phyloP scores from a whole-genome alignment of 305 asterid genomes.

The Rubia peregrina region DNA sequence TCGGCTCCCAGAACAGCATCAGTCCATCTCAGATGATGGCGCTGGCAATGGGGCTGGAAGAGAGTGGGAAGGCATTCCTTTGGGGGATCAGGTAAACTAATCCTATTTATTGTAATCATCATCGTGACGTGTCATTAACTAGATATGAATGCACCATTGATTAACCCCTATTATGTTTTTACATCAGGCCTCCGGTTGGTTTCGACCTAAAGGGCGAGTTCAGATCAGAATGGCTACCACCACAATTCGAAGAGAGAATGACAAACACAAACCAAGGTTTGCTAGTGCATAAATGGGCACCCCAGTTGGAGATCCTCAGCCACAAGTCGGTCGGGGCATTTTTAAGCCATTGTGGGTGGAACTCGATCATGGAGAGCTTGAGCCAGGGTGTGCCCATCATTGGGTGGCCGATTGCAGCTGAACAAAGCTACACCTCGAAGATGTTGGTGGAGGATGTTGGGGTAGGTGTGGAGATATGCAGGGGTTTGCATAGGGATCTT shows the following conservation, averaged over 20 bases:
- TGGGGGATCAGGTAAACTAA: constrained; percentile 36
- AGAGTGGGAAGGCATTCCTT: constrained; percentile 45
- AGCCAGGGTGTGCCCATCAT: constrained; percentile 86
- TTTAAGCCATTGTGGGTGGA: constrained; percentile 89
- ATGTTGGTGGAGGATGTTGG: constrained; percentile 75
- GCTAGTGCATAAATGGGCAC: constrained; percentile 70
- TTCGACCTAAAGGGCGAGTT: constrained; percentile 42
- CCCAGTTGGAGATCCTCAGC: constrained; percentile 76
- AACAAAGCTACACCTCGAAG: constrained; percentile 77
- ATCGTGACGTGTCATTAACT: too few species aligned
- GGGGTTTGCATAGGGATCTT: constrained; percentile 39
- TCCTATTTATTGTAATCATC: too few species aligned
- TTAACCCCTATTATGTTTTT: too few species aligned
- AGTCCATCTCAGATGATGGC: constrained; percentile 71
- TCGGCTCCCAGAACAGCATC: constrained; percentile 86
- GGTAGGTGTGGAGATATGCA: constrained; percentile 53
- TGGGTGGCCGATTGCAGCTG: constrained; percentile 93
- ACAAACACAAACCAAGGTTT: constrained; percentile 34
- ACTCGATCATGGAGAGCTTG: constrained; percentile 64
- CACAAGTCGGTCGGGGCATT: constrained; percentile 64
- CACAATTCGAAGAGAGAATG: constrained; percentile 42
- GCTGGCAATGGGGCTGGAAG: constrained; percentile 64
- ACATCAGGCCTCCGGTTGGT: constrained; percentile 56
- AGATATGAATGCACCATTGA: too few species aligned
- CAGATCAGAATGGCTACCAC: constrained; percentile 62